A percentile compares a stretch with the other conserved stretches of the same genome.
phyloP scores from a whole-genome alignment of 2,329 filamentous ascomycete species.

The Aspergillus floridensis region DNA sequence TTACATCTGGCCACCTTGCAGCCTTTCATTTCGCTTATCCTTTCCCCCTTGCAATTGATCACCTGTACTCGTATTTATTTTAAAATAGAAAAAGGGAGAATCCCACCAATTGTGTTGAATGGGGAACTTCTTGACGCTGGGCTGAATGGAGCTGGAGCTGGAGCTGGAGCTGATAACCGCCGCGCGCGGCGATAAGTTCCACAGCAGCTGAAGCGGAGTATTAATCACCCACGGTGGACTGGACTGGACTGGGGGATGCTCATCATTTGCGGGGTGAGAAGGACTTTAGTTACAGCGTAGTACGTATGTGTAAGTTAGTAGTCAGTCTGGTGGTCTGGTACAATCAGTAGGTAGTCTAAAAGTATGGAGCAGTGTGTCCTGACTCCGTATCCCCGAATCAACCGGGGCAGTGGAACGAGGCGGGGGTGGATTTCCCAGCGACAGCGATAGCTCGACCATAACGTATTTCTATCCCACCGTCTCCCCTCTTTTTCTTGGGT shows the following conservation, averaged over 20 bases:
- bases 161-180: background rate
- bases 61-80: too few relatives aligned
- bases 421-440: slow-evolving; percentile 1
- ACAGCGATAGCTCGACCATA: background rate
- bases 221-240: background rate
- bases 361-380: background rate
- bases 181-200: background rate
- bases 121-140: too few relatives aligned
- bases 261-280: background rate
- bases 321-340: background rate
- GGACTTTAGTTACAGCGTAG: background rate
- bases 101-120: too few relatives aligned
- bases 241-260: background rate
- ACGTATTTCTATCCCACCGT: slow-evolving; percentile 18
- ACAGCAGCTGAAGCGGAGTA: background rate
- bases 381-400: slow-evolving; percentile 2
- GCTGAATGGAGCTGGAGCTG: too few relatives aligned
- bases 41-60: too few relatives aligned
- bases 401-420: slow-evolving; percentile 11
- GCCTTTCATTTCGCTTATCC: too few relatives aligned
- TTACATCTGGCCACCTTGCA: background rate
- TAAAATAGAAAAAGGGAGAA: too few relatives aligned
- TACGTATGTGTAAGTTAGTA: background rate
- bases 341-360: background rate
- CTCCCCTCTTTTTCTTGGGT: too few relatives aligned